phyloP scores from a whole-genome alignment of 2,329 filamentous ascomycete species.

The Myotisia sp. region DNA sequence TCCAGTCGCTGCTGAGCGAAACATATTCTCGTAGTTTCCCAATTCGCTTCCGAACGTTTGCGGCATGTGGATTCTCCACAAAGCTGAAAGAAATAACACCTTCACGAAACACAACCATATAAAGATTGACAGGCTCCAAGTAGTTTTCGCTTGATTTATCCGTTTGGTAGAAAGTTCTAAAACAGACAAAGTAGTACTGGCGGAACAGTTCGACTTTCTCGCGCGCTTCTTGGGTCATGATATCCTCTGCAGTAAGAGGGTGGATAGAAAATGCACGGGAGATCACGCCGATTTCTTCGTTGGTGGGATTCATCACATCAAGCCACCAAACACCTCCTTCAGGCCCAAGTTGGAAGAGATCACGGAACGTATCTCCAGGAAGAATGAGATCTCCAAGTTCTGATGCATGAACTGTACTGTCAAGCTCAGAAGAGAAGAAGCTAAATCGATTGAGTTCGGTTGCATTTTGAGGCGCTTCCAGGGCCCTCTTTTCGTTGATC shows the following conservation, averaged over 20 bases:
- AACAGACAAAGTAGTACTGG: conserved; percentile 96
- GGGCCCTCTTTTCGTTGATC: conserved; percentile 16
- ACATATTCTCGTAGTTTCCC: conserved; percentile 88
- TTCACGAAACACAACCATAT: conserved; percentile 91
- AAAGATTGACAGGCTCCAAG: conserved; percentile 89
- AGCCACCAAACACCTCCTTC: conserved; percentile 95
- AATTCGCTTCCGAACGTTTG: conserved; percentile 82
- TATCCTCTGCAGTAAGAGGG: conserved; percentile 90
- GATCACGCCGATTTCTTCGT: conserved; percentile 74
- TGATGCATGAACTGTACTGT: conserved; percentile 81
- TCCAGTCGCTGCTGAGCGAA: conserved; percentile 90
- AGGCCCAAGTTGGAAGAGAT: conserved; percentile 60
- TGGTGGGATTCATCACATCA: conserved; percentile 78
- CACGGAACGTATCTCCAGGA: conserved; percentile 76
- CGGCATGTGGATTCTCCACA: conserved; percentile 69
- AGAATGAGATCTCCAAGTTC: conserved; percentile 79
- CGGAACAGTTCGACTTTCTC: conserved; percentile 98
- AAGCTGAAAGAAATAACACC: conserved; percentile 93
- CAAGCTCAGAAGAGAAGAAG: conserved; percentile 91
- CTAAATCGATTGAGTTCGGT: conserved; percentile 70
- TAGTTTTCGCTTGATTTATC: conserved; percentile 68
- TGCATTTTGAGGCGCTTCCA: conserved; percentile 27
- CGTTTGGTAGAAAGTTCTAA: conserved; percentile 79
- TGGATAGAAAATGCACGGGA: conserved; percentile 94
- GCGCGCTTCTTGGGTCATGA: conserved; percentile 83